Evolutionary conservation across 2,329 filamentous ascomycete species (phyloP), one percentile per base, ranked within the genome.

Genomic region (Neopestalotiopsis rosae): DNA sequence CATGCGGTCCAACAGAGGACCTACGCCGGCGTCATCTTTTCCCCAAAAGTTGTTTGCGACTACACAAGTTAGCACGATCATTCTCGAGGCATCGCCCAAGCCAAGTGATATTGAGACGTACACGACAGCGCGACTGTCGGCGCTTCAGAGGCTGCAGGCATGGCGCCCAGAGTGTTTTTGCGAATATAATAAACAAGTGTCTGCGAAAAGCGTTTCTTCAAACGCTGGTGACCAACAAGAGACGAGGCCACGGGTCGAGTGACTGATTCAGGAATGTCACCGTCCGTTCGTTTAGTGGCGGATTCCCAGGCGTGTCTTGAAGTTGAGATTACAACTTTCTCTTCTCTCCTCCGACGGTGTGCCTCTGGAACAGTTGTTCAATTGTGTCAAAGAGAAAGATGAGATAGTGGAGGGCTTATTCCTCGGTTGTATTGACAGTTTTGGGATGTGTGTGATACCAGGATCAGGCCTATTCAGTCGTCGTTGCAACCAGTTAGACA

Each of bases 31-130:
- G 86, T 99, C 96, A 80, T 98, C 95, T 86, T 97, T 98, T 72
- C 96, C 96, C 96, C 96, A 99, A 82, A 99, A 99, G 81, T 99
- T 99, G 85, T 99, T 99, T 77, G 96, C 95, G 84, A 99, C 95
- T 95, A 73, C 68, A 2, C 7, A 14, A 49, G 58, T 81, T 73
- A 78, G 74, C 71, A 72, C 67, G n/a, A 61, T 14, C 28, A 58
- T 13, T 42, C 45, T 64, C 12, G 20, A 42, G 20, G 13, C 24
- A 20, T 40, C 28, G n/a, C 17, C 56, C 32, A 12, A 9, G 17
- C 52, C n/a, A 9, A 28, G 14, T n/a, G n/a, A 61, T n/a, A 20
- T 14, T 3, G 9, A 45, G 38, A 71, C 70, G 61, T 70, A 71
- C 70, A 93, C 61, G 91, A 93, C 77, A 92, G 83, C 74, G 89